A percentile compares a stretch with the other conserved stretches of the same genome.
Evolutionary conservation across 2,329 filamentous ascomycete genomes (phyloP).

Genomic region (Pseudocercospora fijiensis): DNA sequence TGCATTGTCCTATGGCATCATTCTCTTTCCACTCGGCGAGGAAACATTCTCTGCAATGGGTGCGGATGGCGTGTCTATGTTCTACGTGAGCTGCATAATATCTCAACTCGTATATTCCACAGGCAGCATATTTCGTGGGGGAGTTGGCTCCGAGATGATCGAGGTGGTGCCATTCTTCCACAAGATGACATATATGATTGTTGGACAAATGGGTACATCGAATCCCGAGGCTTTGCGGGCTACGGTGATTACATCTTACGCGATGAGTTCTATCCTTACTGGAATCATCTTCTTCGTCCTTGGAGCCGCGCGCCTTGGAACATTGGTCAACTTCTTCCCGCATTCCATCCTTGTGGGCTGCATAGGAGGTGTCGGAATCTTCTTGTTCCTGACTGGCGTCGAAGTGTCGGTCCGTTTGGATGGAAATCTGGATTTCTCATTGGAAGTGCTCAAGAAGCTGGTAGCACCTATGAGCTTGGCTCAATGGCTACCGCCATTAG

Average conservation of each 20-base stretch:
- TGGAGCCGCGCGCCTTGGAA: constrained; percentile 82
- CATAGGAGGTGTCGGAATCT: constrained; percentile 95
- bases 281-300: constrained; percentile 89
- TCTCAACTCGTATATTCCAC: constrained; percentile 88
- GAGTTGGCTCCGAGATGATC: constrained; percentile 94
- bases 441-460: constrained; percentile 72
- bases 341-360: constrained; percentile 95
- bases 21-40: constrained; percentile 82
- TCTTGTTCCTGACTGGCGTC: constrained; percentile 84
- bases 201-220: constrained; percentile 72
- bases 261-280: constrained; percentile 85
- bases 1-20: constrained; percentile 91
- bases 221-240: constrained; percentile 84
- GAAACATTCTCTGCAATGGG: constrained; percentile 82
- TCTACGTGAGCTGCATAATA: constrained; percentile 96
- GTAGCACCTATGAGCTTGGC: constrained; percentile 70
- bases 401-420: constrained; percentile 89
- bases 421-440: constrained; percentile 78
- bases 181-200: constrained; percentile 92
- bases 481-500: constrained; percentile 79
- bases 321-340: constrained; percentile 94
- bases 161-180: constrained; percentile 99
- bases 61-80: constrained; percentile 94
- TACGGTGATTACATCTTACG: constrained; percentile 89
- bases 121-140: constrained; percentile 84